A percentile compares a stretch with the other conserved stretches of the same genome.
Conservation (phyloP, 2,329 filamentous ascomycete genomes). For the Diaporthe vexans region DNA sequence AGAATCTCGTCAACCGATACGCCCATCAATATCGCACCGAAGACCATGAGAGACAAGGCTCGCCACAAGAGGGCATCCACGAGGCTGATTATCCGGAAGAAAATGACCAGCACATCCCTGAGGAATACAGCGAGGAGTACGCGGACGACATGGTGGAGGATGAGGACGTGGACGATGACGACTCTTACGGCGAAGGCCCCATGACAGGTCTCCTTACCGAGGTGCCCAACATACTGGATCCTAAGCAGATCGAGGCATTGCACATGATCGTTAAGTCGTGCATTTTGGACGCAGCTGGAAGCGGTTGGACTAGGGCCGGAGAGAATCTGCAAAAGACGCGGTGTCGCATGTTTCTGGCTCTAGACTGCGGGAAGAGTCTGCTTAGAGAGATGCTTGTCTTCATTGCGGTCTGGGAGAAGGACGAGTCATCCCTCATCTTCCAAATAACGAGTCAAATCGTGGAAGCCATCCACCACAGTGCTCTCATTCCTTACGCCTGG, state of each 20-base stretch:
- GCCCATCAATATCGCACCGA: conserved; percentile 60
- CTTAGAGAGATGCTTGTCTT: conserved; percentile 93
- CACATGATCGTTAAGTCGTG: conserved; percentile 98
- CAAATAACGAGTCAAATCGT: conserved; percentile 97
- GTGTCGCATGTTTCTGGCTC: conserved; percentile 89
- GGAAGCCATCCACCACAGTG: conserved; percentile 90
- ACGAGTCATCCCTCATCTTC: conserved; percentile 94
- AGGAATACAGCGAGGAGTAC: conserved; percentile 53
- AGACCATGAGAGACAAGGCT: conserved; percentile 54
- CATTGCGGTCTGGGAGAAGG: conserved; percentile 96
- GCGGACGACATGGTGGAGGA: conserved; percentile 69
- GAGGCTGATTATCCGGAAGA: conserved; percentile 53
- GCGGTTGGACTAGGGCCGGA: conserved; percentile 74
- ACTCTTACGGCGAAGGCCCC: conserved; percentile 84
- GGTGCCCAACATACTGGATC: conserved; percentile 93
- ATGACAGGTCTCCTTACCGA: conserved; percentile 90
- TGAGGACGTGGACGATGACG: conserved; percentile 80
- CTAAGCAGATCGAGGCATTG: conserved; percentile 93
- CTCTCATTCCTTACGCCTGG: conserved; percentile 91
- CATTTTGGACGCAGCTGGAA: conserved; percentile 85
- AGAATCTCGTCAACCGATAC: conserved; percentile 71
- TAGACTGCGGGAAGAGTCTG: conserved; percentile 91
- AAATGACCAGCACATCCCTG: conserved; percentile 52
- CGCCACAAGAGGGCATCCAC: conserved; percentile 53
- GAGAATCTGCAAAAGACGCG: conserved; percentile 92